Evolutionary conservation across 352 stramenopile genomes (phyloP), one percentile per base, ranked within the genome.

Genomic region (Phytophthora podocarpi): DNA sequence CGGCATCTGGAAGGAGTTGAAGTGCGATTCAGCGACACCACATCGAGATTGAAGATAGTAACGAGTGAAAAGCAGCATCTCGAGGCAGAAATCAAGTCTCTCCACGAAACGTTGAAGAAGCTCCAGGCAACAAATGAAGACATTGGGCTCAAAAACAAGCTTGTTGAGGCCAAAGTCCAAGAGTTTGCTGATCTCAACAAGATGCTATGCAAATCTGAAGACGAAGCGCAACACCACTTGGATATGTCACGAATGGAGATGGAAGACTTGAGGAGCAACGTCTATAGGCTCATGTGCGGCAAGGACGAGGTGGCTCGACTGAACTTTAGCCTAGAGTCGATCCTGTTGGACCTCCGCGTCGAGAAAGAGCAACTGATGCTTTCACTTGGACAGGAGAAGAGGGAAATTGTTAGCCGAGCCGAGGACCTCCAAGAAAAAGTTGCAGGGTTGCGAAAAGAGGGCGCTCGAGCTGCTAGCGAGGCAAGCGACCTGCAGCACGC

Each of bases 1-100:
- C 55, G 39, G 1, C 64, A 85, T 10, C 59, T 82, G 1, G 70
- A 85, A 56, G 64, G 59, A 2, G 57, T 87, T 16, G 73, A 87
- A 45, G 26, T 35, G 20, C 64, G 67, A 0, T 54, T 83, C 10
- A 28, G 13, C 2, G 37, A 52, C 2, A 64, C 39, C 9, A 61
- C 65, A 10, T 40, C 47, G 15, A 46, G 51, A 16, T 43, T 57
- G 4, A 64, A 59, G 2, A 40, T 34, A 15, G 27, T 74, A 7
- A 49, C 46, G 12, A 47, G 10, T 7, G 65, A 72, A 23, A 73
- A 73, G 4, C 30, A 32, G 8, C 36, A 43, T 20, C 47, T 78
- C 11, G 34, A 72, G 10, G 10, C 15, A 4, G 55, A 74, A 47
- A 35, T 65, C 4, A 43, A 32, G 9, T 31, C 2, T 5, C 51